Evolutionary conservation across 2,329 filamentous ascomycete genomes (phyloP), one percentile per base, ranked within the genome.

Genomic region (Pseudocercospora ulei): DNA sequence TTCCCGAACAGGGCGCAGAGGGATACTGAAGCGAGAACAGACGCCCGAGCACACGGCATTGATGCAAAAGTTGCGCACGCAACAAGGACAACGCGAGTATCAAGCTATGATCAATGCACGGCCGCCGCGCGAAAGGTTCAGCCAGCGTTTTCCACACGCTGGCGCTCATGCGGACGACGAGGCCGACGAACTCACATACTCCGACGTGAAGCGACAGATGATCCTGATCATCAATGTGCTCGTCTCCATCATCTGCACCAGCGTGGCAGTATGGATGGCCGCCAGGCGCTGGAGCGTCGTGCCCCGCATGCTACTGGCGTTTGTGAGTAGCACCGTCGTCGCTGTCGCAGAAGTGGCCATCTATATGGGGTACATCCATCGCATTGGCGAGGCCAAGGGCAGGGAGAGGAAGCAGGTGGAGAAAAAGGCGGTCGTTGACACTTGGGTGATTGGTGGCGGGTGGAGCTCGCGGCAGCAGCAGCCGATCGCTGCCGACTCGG

Each of bases 161-260:
- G 72, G 38, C 35, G 47, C 49, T 19, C 60, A 37, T 31, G 70
- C 41, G 66, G 75, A 48, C 16, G 56, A 58, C 34, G 63, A 66
- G 22, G 62, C 66, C 6, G 80, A 84, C 46, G 77, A 80, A 1
- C 65, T 81, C 2, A 78, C 76, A 2, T 78, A 78, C 47, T 71
- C 73, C 22, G 82, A 90, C 44, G 69, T 90, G 1, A 80, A 88
- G 57, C 71, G 82, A n/a, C 84, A 90, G 55, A 65, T 90, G 40
- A 78, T 82, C 26, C 68, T 96, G 5, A 85, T 96, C 35, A 71
- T 93, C 54, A 98, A 96, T 60, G 85, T 96, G 35, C 65, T 95
- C 24, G 70, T 94, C 37, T 93, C 84, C 35, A 82, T 95, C 37
- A 66, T 88, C 2, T 83, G 87, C 28, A 82, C 81, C 35, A 80